Evolutionary conservation across 2,329 filamentous ascomycete genomes (phyloP), one percentile per base, ranked within the genome.

Genomic region (Xylariomycetidae sp.): DNA sequence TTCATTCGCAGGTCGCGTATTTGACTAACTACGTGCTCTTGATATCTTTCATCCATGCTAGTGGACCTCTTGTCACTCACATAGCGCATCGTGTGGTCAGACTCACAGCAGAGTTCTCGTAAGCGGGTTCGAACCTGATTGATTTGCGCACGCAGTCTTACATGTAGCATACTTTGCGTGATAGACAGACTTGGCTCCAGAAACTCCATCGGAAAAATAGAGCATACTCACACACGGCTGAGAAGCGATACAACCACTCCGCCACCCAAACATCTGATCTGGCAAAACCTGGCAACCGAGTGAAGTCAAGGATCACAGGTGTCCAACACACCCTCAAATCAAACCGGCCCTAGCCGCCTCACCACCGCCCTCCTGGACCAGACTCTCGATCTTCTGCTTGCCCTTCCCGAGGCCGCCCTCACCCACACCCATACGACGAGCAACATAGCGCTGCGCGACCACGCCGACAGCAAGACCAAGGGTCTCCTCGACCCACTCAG

Each of bases 401-500:
- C 75, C 76, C 57, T 70, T 72, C 15, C 74, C 75, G 25, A 77
- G 61, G 5, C 70, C 68, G 9, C 85, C 84, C 59, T 94, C 87
- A 10, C 90, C 90, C 8, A 98, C 90, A 10, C 92, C 90, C 92
- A 98, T 98, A 36, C 92, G 72, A 40, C 85, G 77, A 4, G 92
- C 90, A 14, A 98, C 92, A 56, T 98, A 98, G 43, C 89, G 73
- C 70, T 98, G 92, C 3, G 92, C 92, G 4, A 96, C 82, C 6
- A 95, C 68, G 13, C 92, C 90, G 1, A 93, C 76, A 4, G 79
- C 76, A 30, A 96, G 66, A 25, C 70, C 78, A 19, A 98, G 70
- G 0, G 80, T 67, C 64, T 96, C 90, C 64, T 96, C 90, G 29
- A 98, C 74, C 92, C 92, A 98, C 60, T 96, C 92, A 3, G 89